phyloP scores from a whole-genome alignment of 1,284 basidiomycete species.

The Flammula alnicola region DNA sequence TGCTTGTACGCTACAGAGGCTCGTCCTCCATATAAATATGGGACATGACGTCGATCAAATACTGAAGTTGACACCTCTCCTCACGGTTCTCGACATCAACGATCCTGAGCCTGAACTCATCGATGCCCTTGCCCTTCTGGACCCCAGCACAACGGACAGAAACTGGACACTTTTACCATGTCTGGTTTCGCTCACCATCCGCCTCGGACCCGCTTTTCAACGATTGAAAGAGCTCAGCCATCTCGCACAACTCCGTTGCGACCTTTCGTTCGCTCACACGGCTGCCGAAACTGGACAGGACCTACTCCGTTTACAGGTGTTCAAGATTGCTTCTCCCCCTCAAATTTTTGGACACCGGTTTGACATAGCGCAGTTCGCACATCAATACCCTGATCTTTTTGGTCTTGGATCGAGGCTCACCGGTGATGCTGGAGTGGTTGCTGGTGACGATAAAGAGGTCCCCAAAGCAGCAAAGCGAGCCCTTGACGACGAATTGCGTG shows the following conservation, averaged over 20 bases:
- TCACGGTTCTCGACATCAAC: constrained; percentile 15
- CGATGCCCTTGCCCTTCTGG: not conserved
- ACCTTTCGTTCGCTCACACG: constrained; percentile 1
- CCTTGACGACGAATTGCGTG: constrained; percentile 7
- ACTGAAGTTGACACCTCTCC: constrained; percentile 3
- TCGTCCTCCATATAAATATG: constrained; percentile 10
- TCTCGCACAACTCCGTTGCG: constrained; percentile 15
- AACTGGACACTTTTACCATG: constrained; percentile 12
- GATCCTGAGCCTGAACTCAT: constrained; percentile 2
- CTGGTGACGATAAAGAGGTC: not conserved
- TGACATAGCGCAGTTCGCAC: constrained; percentile 8
- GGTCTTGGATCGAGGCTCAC: too few relatives aligned
- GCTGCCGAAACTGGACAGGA: not conserved
- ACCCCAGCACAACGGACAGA: not conserved
- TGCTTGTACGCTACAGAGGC: constrained; percentile 8
- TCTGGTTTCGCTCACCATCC: constrained; percentile 15
- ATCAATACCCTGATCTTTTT: constrained; percentile 5
- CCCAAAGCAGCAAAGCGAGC: constrained; percentile 6
- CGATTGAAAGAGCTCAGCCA: constrained; percentile 1
- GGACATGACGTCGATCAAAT: constrained; percentile 7
- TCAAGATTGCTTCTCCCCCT: constrained; percentile 9
- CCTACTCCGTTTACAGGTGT: not conserved
- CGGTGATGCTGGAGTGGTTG: not conserved
- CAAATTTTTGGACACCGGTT: constrained; percentile 6
- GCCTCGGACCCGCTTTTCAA: constrained; percentile 1